Evolutionary conservation across 2,329 filamentous ascomycete species (phyloP).

Genomic region (Purpureocillium lavendulum): DNA sequence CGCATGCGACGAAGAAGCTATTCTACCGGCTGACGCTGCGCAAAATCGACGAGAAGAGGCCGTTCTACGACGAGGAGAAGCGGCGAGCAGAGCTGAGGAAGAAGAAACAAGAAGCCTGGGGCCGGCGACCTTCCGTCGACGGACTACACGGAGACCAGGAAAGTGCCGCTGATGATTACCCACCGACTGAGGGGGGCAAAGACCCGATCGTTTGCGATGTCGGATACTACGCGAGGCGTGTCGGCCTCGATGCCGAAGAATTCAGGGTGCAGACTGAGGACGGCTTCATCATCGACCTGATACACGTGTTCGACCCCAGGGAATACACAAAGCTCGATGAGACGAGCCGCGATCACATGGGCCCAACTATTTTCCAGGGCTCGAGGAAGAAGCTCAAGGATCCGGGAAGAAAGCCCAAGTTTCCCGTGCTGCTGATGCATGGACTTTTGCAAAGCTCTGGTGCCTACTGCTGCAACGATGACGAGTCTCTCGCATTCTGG

Average conservation of each 20-base stretch:
- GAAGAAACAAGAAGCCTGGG: slow-evolving; percentile 57
- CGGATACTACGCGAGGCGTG: slow-evolving; percentile 76
- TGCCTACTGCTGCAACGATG: slow-evolving; percentile 84
- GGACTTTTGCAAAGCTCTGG: slow-evolving; percentile 82
- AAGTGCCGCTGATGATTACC: slow-evolving; percentile 46
- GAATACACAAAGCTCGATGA: slow-evolving; percentile 52
- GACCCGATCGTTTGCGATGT: slow-evolving; percentile 75
- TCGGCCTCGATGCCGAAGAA: slow-evolving; percentile 77
- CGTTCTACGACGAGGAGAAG: slow-evolving; percentile 67
- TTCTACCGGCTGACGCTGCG: slow-evolving; percentile 48
- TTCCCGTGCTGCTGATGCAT: slow-evolving; percentile 80
- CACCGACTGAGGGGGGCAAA: slow-evolving; percentile 69
- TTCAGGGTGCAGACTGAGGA: slow-evolving; percentile 88
- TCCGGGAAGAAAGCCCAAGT: slow-evolving; percentile 39
- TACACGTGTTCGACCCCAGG: slow-evolving; percentile 80
- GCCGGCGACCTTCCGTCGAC: slow-evolving; percentile 28
- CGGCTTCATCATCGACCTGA: slow-evolving; percentile 81
- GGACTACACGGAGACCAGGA: slow-evolving; percentile 30
- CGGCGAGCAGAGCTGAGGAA: slow-evolving; percentile 47
- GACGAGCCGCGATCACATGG: slow-evolving; percentile 40
- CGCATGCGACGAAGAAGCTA: slow-evolving; percentile 36
- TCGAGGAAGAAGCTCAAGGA: slow-evolving; percentile 27
- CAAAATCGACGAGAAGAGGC: slow-evolving; percentile 50
- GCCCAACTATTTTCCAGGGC: slow-evolving; percentile 53
- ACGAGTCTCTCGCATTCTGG: slow-evolving; percentile 83